phyloP scores from a whole-genome alignment of 2,329 filamentous ascomycete genomes.

The Hirsutella rhossiliensis region DNA sequence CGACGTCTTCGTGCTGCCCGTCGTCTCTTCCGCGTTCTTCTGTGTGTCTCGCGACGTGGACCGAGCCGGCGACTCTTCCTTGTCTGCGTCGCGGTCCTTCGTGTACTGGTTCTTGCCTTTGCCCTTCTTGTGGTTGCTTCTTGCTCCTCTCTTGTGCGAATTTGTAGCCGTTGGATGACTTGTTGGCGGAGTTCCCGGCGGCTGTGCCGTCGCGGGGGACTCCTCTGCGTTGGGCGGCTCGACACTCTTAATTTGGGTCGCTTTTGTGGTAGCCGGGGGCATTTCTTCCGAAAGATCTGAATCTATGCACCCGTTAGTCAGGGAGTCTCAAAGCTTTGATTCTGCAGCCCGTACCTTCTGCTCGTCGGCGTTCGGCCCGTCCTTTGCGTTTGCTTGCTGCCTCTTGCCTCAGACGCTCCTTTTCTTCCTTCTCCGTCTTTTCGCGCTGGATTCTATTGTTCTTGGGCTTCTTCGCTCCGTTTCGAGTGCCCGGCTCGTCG shows the following conservation, averaged over 20 bases:
- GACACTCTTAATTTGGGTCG: conserved; percentile 15
- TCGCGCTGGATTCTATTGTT: conserved; percentile 48
- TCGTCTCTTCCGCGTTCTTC: conserved; percentile 22
- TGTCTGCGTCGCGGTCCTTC: conserved; percentile 53
- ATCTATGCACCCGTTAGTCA: conserved; percentile 32
- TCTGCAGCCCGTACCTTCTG: conserved; percentile 47
- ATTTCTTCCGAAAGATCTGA: conserved; percentile 62
- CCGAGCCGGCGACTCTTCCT: conserved; percentile 44
- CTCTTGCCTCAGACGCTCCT: conserved; percentile 61
- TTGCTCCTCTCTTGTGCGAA: conserved; percentile 45
- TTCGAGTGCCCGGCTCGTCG: conserved; percentile 46
- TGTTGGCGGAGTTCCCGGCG: conserved; percentile 29
- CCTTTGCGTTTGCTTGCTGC: conserved; percentile 71
- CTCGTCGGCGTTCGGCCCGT: conserved; percentile 66
- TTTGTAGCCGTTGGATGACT: conserved; percentile 31
- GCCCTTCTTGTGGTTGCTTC: conserved; percentile 52
- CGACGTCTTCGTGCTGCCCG: conserved; percentile 20
- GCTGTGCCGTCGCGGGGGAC: conserved; percentile 13
- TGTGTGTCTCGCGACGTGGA: conserved; percentile 39
- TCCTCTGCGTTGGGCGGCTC: conserved; percentile 18
- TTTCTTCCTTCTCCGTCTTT: conserved; percentile 58
- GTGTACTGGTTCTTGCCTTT: conserved; percentile 76
- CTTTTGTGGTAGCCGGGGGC: conserved; percentile 31
- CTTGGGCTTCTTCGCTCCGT: conserved; percentile 48
- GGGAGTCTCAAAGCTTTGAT: not conserved